phyloP scores from a whole-genome alignment of 1,139 yeast genomes.

The Nakaseomyces glabratus region DNA sequence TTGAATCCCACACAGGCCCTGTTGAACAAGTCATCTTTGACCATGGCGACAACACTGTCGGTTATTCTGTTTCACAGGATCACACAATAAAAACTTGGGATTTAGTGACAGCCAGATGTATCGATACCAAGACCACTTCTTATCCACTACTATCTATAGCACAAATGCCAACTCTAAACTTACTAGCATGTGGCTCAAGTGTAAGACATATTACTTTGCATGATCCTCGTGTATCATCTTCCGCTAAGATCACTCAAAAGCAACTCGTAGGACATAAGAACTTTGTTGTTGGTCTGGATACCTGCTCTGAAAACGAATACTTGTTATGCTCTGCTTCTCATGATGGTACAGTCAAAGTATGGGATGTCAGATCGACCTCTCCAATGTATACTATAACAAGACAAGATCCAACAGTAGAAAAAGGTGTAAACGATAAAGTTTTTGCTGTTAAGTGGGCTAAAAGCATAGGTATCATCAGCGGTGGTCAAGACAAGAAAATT shows the following conservation, averaged over 20 bases:
- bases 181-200: constrained; percentile 86
- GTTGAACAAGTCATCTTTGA: constrained; percentile 82
- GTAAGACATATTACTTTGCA: constrained; percentile 91
- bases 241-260: constrained; percentile 45
- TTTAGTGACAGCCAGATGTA: constrained; percentile 68
- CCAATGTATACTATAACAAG: constrained; percentile 82
- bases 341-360: constrained; percentile 88
- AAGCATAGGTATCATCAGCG: constrained; percentile 73
- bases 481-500: constrained; percentile 87
- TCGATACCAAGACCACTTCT: constrained; percentile 85
- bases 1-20: constrained; percentile 77
- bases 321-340: constrained; percentile 86
- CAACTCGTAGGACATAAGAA: constrained; percentile 86
- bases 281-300: constrained; percentile 72
- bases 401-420: constrained; percentile 38
- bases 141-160: constrained; percentile 71
- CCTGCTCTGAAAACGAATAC: constrained; percentile 66
- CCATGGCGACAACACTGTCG: constrained; percentile 62
- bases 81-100: constrained; percentile 97
- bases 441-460: constrained; percentile 85
- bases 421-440: constrained; percentile 47
- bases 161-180: constrained; percentile 53
- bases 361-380: constrained; percentile 89
- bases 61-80: constrained; percentile 90
- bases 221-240: constrained; percentile 65